These are phyloP conservation scores for Zymoseptoria tritici DNA, from an alignment of 2,329 filamentous ascomycete genomes.

Conservation along the genomic window DNA sequence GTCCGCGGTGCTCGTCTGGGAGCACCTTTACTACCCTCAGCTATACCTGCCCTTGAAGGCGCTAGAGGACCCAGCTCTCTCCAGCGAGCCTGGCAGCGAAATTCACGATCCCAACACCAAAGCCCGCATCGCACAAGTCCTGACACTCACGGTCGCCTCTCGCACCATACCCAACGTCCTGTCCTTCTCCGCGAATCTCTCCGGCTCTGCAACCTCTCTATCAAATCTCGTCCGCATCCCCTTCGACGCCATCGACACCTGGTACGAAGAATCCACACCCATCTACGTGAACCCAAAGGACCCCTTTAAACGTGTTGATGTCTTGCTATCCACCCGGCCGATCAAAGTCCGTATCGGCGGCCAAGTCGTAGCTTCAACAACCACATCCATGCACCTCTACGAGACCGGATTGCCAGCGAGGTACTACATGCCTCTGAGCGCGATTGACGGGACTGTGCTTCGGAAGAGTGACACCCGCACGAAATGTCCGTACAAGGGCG, in stretches of 20 bases:
- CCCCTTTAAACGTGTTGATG: conserved; percentile 58
- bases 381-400: conserved; percentile 45
- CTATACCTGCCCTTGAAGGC: conserved; percentile 26
- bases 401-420: conserved; percentile 54
- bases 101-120: conserved; percentile 3
- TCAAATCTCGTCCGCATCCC: conserved; percentile 22
- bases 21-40: conserved; percentile 41
- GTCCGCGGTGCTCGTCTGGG: conserved; percentile 31
- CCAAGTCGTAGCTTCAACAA: conserved; percentile 40
- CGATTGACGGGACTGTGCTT: conserved; percentile 42
- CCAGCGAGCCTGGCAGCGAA: conserved; percentile 9
- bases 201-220: conserved; percentile 9
- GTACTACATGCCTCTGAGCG: conserved; percentile 52
- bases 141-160: conserved; percentile 16
- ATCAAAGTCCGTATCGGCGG: conserved; percentile 47
- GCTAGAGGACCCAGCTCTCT: not conserved
- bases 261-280: conserved; percentile 53
- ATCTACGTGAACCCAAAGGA: conserved; percentile 60
- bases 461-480: conserved; percentile 47
- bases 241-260: conserved; percentile 32
- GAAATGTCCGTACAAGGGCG: conserved; percentile 60
- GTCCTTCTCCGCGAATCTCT: conserved; percentile 14
- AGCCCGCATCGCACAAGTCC: conserved; percentile 13
- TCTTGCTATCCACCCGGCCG: conserved; percentile 48
- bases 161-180: conserved; percentile 16